A percentile compares a stretch with the other conserved stretches of the same genome.
Conservation (phyloP, 169 alveolate genomes). For the Cryptosporidium tyzzeri region DNA sequence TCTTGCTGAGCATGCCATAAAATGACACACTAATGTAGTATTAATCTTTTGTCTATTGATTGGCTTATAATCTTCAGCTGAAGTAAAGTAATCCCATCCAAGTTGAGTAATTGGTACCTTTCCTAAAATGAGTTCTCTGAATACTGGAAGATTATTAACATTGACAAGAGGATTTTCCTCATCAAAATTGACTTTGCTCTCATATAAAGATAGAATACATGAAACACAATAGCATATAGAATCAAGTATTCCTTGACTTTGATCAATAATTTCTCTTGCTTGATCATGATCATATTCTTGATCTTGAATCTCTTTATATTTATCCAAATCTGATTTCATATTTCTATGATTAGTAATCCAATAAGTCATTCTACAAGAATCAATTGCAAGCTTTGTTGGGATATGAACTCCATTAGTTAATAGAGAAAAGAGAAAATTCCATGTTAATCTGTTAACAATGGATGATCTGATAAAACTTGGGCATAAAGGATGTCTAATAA, state of each 20-base stretch:
- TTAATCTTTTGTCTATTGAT: slow-evolving; percentile 75
- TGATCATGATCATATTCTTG: neutral
- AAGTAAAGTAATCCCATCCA: slow-evolving; percentile 71
- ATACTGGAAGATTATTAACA: slow-evolving; percentile 68
- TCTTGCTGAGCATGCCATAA: slow-evolving; percentile 79
- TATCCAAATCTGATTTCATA: neutral
- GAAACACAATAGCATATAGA: slow-evolving; percentile 71
- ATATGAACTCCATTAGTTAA: slow-evolving; percentile 86
- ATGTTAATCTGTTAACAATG: slow-evolving; percentile 81
- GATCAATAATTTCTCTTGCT: neutral
- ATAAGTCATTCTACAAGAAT: slow-evolving; percentile 85
- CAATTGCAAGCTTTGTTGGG: slow-evolving; percentile 88
- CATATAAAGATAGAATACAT: slow-evolving; percentile 56
- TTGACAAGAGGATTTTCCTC: slow-evolving; percentile 6
- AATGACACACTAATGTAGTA: slow-evolving; percentile 79
- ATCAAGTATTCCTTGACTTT: slow-evolving; percentile 61
- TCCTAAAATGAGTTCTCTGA: slow-evolving; percentile 56
- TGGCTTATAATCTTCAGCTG: slow-evolving; percentile 75
- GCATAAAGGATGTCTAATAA: slow-evolving; percentile 89
- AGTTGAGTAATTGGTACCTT: slow-evolving; percentile 56
- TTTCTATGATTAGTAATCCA: slow-evolving; percentile 77
- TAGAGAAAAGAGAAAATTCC: slow-evolving; percentile 84
- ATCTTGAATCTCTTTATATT: neutral
- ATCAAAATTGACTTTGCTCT: slow-evolving; percentile 30
- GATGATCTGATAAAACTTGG: slow-evolving; percentile 84